Conservation (phyloP, 2,329 filamentous ascomycete genomes). For the Fusarium pseudonygamai region DNA sequence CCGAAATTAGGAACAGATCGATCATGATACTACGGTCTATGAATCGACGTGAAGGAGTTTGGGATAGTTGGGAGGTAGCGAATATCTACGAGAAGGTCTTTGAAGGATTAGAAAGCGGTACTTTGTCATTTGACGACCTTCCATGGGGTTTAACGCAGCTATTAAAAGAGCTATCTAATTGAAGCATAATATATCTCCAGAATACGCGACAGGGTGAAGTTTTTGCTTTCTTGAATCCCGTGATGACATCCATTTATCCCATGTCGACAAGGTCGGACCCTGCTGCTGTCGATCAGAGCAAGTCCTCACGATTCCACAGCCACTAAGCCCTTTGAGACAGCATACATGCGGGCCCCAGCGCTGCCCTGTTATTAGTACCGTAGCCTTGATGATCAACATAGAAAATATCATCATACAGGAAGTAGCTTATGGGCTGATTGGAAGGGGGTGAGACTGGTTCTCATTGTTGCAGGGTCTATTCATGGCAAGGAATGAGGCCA, state of each 20-base stretch:
- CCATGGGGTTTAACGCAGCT: not conserved
- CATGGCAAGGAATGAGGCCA: not conserved
- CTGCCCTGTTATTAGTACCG: not conserved
- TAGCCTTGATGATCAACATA: not conserved
- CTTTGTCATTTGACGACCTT: not conserved
- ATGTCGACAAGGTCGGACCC: not conserved
- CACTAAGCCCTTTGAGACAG: not conserved
- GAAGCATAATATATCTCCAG: not conserved
- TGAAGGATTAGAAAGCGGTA: not conserved
- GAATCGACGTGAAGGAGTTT: conserved; percentile 32
- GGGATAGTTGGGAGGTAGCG: conserved; percentile 38
- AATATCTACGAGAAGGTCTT: conserved; percentile 26
- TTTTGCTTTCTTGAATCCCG: not conserved
- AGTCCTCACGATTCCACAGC: not conserved
- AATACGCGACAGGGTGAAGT: not conserved
- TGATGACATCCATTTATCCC: not conserved
- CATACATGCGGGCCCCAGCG: not conserved
- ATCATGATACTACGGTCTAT: conserved; percentile 19
- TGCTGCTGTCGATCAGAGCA: not conserved
- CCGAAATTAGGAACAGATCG: conserved; percentile 4
- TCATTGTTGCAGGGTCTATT: not conserved
- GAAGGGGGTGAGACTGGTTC: not conserved
- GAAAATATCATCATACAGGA: not conserved
- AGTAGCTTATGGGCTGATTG: not conserved
- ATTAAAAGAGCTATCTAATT: not conserved